Evolutionary conservation across 345 rosid species (phyloP).

Genomic region (Turnera subulata): DNA sequence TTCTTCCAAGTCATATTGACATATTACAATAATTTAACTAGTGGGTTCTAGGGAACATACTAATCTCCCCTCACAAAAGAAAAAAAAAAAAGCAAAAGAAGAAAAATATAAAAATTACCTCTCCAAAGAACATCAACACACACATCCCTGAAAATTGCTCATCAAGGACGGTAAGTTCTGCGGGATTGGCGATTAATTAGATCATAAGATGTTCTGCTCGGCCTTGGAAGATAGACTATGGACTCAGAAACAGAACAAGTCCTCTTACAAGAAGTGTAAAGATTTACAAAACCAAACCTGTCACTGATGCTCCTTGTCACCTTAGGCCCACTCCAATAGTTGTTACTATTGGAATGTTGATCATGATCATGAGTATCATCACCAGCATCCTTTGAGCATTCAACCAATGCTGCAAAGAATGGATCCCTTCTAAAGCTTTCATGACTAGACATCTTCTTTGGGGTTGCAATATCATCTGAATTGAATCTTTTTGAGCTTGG

Average conservation of each 20-base stretch:
- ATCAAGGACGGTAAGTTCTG: constrained; percentile 3
- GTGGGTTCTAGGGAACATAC: not conserved
- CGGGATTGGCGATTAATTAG: constrained; percentile 29
- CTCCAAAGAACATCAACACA: not conserved
- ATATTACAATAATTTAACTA: constrained; percentile 4
- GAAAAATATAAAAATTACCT: not conserved
- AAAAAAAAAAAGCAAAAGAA: not conserved
- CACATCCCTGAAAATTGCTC: not conserved
- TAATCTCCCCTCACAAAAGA: not conserved
- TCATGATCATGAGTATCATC: not conserved
- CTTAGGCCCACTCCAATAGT: constrained; percentile 26
- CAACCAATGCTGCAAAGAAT: constrained; percentile 64
- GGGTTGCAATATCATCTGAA: constrained; percentile 4
- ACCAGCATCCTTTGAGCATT: constrained; percentile 59
- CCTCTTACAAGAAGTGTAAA: constrained; percentile 64
- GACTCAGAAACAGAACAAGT: constrained; percentile 69
- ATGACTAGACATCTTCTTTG: constrained; percentile 23
- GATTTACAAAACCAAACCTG: constrained; percentile 56
- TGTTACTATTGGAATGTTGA: not conserved
- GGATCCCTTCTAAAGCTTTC: constrained; percentile 50
- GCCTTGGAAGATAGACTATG: constrained; percentile 53
- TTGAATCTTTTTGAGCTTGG: constrained; percentile 22
- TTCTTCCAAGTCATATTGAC: constrained; percentile 4
- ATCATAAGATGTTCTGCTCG: constrained; percentile 34
- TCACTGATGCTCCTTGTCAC: constrained; percentile 30